Evolutionary conservation across 2,329 filamentous ascomycete genomes (phyloP), one percentile per base, ranked within the genome.

Genomic region (Botryotinia narcissicola): DNA sequence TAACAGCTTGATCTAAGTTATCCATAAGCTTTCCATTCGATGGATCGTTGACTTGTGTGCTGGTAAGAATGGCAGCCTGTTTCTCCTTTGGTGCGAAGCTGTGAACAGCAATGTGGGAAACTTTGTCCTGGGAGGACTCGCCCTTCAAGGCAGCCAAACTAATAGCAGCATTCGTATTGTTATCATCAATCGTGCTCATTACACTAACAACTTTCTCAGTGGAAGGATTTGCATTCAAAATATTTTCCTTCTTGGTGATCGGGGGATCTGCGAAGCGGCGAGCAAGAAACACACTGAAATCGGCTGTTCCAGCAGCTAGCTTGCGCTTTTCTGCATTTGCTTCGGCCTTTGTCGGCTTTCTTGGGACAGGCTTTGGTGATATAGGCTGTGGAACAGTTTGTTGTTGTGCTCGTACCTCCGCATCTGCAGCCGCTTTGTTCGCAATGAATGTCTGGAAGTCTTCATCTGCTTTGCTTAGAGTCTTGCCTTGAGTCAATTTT

Each of bases 381-480:
- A 32, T n/a, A 69, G 48, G n/a, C 37, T 68, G 18, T n/a, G 29
- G 14, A 32, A n/a, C 48, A 66, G n/a, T 29, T 67, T 59, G 40
- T 37, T 54, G 29, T n/a, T 68, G 48, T 68, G 48, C 22, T 54
- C 37, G 44, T 29, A 51, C 40, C 37, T 57, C 40, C 2, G 46
- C n/a, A 44, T 48, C 2, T 42, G 12, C 16, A 44, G 22, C 32
- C 7, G 40, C 44, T 51, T 60, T 72, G 4, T 63, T 63, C n/a
- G 63, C 32, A 42, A 68, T 16, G 22, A 72, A 72, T 25, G 61
- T 59, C n/a, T 72, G 70, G 25, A 72, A 72, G 9, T 72, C 62
- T 68, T 72, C 70, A 46, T 72, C 70, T 48, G 70, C 48, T 62
- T 72, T 72, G 70, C 70, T 46, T 44, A 68, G 32, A 57, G 51